These are phyloP conservation scores for Serendipita sp. DNA, from an alignment of 768 basidiomycete species.

Conservation along the genomic window DNA sequence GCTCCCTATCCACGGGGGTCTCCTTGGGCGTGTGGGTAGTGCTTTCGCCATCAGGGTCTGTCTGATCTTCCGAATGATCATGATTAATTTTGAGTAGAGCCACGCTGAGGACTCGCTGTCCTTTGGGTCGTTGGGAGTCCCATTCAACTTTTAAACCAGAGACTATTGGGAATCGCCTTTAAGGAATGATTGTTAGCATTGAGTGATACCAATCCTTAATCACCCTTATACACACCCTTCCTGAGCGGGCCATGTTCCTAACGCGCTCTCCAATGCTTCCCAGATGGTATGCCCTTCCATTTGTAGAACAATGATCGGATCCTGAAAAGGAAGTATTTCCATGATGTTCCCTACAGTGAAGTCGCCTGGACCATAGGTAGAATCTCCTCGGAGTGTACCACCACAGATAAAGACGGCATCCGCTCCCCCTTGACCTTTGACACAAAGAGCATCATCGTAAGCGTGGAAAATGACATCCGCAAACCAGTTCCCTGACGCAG, in stretches of 20 bases:
- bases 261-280: conserved; percentile 57
- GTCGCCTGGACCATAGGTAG: conserved; percentile 57
- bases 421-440: conserved; percentile 45
- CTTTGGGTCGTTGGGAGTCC: conserved; percentile 64
- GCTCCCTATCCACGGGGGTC: conserved; percentile 30
- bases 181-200: background rate
- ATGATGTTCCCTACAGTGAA: conserved; percentile 76
- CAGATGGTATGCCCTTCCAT: conserved; percentile 66
- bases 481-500: conserved; percentile 65
- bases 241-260: conserved; percentile 73
- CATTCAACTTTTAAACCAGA: conserved; percentile 74
- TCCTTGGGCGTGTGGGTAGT: conserved; percentile 12
- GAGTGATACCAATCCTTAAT: background rate
- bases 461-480: conserved; percentile 72
- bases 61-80: conserved; percentile 14
- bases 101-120: conserved; percentile 57
- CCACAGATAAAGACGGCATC: conserved; percentile 73
- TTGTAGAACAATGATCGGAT: conserved; percentile 68
- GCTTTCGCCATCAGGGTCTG: conserved; percentile 16
- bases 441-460: conserved; percentile 54
- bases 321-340: conserved; percentile 81
- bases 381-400: conserved; percentile 45
- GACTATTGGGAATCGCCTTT: conserved; percentile 78
- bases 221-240: conserved; percentile 63
- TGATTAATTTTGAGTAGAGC: conserved; percentile 35